A percentile compares a stretch with the other conserved stretches of the same genome.
Evolutionary conservation across 1,139 yeast genomes (phyloP).

Genomic region (Tardiomyces blankii): DNA sequence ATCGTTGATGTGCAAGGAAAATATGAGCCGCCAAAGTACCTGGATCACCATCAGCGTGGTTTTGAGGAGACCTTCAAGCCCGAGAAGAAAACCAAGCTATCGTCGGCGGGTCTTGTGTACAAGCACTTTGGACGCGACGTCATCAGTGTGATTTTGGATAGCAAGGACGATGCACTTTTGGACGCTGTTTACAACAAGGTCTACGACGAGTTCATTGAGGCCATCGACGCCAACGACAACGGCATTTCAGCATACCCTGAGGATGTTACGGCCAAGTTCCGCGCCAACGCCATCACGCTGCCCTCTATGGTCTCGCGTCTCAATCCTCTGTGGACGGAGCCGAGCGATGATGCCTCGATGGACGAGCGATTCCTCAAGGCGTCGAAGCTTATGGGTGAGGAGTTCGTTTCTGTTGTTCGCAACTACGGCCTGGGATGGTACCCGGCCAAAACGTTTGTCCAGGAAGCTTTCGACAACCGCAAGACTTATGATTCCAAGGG

Average conservation of each 20-base stretch:
- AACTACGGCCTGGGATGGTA: constrained; percentile 82
- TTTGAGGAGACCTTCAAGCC: constrained; percentile 52
- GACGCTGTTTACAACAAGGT: constrained; percentile 61
- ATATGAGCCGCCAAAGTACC: constrained; percentile 76
- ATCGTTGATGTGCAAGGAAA: constrained; percentile 95
- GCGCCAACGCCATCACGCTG: constrained; percentile 46
- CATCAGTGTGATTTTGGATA: constrained; percentile 34
- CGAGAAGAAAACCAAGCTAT: constrained; percentile 50
- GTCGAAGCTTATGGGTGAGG: constrained; percentile 70
- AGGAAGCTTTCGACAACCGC: constrained; percentile 45
- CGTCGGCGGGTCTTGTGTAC: constrained; percentile 89
- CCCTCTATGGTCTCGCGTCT: constrained; percentile 70
- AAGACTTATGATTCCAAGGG: constrained; percentile 38
- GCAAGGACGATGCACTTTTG: constrained; percentile 30
- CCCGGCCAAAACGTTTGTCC: constrained; percentile 76
- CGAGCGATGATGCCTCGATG: constrained; percentile 51
- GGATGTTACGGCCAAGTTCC: constrained; percentile 22
- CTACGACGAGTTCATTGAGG: constrained; percentile 78
- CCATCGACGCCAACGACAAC: constrained; percentile 93
- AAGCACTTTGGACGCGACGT: constrained; percentile 88
- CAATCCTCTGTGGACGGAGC: constrained; percentile 75
- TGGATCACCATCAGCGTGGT: constrained; percentile 93
- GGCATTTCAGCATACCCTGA: constrained; percentile 67
- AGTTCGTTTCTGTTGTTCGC: constrained; percentile 55
- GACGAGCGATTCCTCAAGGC: constrained; percentile 63